A percentile compares a stretch with the other conserved stretches of the same genome.
Conservation (phyloP, 1,284 basidiomycete species). For the Mycosarcoma maydis region DNA sequence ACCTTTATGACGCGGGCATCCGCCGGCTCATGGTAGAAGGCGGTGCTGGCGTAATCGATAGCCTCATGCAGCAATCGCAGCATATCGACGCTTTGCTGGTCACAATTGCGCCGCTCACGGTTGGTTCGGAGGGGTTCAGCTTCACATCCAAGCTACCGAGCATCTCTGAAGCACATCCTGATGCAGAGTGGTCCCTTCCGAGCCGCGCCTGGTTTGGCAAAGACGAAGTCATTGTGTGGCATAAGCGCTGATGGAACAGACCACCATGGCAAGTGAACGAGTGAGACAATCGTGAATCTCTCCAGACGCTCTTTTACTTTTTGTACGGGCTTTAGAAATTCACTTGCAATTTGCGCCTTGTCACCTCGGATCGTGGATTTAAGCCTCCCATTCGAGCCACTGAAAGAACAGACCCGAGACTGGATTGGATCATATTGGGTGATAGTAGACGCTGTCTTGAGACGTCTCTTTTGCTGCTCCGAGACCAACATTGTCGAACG, state of each 20-base stretch:
- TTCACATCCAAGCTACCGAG: conserved; percentile 17
- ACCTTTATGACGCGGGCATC: conserved; percentile 70
- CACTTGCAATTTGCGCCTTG: no score
- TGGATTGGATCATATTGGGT: no score
- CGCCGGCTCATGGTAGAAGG: conserved; percentile 93
- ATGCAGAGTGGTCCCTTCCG: conserved; percentile 3
- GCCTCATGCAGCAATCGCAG: conserved; percentile 70
- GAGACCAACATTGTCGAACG: no score
- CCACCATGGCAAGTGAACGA: no score
- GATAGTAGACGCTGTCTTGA: no score
- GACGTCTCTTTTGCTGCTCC: no score
- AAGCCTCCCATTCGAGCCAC: no score
- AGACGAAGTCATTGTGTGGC: conserved; percentile 35
- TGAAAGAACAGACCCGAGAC: no score
- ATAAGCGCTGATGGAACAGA: conserved; percentile 8
- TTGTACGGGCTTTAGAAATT: no score
- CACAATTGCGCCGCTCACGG: conserved; percentile 24
- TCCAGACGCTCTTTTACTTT: no score
- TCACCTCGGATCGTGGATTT: no score
- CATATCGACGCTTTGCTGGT: conserved; percentile 38
- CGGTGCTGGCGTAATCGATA: conserved; percentile 82
- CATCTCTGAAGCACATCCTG: neutral
- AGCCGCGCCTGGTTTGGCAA: conserved; percentile 19
- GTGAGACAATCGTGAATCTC: no score
- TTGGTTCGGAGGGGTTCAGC: conserved; percentile 28